phyloP scores from a whole-genome alignment of 163 green algal species.

The Chlamydomonas reinhardtii region DNA sequence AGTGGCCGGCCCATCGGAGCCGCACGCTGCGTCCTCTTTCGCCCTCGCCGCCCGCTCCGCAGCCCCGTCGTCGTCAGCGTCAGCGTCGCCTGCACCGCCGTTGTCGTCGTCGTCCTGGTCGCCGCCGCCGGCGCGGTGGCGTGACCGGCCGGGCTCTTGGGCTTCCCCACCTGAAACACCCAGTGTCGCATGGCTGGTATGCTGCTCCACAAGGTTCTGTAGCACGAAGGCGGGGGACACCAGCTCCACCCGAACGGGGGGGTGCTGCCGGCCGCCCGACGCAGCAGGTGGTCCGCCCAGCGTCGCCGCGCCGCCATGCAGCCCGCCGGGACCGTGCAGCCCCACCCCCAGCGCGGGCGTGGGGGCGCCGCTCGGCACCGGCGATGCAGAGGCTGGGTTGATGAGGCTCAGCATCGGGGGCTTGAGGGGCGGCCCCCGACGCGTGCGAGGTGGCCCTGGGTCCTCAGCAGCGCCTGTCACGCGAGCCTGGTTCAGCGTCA shows the following conservation, averaged over 20 bases:
- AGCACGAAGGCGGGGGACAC: conserved; percentile 30
- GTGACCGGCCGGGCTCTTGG: too few relatives aligned
- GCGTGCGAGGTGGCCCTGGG: not conserved
- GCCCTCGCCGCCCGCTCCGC: not conserved
- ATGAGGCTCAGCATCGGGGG: conserved; percentile 30
- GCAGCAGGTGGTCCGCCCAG: not conserved
- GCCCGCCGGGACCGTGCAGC: not conserved
- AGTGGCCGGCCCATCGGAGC: too few relatives aligned
- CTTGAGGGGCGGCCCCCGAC: conserved; percentile 7
- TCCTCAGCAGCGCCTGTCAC: not conserved
- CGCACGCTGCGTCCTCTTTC: too few relatives aligned
- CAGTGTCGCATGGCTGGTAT: too few relatives aligned
- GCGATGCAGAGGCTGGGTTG: conserved; percentile 23
- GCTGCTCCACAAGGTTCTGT: not conserved
- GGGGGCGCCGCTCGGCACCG: not conserved
- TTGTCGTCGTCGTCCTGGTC: not conserved
- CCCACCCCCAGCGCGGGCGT: not conserved
- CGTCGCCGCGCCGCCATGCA: not conserved
- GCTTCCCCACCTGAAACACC: too few relatives aligned
- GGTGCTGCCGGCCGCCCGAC: not conserved
- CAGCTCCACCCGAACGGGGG: conserved; percentile 6
- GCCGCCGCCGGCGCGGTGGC: too few relatives aligned
- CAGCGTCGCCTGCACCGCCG: not conserved
- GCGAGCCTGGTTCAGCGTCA: not conserved
- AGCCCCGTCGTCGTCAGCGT: not conserved